Conservation (phyloP, 148 eudicot species). For the Nyssa sinensis region DNA sequence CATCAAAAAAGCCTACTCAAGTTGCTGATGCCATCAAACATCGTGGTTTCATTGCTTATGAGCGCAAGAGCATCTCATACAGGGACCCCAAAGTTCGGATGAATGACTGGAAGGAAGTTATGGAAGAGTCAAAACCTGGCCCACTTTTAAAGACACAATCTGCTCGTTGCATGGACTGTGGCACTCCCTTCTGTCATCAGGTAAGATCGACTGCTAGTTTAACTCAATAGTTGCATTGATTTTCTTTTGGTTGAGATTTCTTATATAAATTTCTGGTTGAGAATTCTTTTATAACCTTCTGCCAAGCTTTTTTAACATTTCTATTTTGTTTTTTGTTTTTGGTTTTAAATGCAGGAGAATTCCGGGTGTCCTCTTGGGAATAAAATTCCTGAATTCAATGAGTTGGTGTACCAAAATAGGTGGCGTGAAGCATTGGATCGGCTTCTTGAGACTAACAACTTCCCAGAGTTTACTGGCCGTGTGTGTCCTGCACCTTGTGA, state of each 20-base stretch:
- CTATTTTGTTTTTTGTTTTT: too few relatives aligned
- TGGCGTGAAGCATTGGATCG: slow-evolving; percentile 99
- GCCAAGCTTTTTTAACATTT: background rate
- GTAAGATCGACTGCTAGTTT: slow-evolving; percentile 29
- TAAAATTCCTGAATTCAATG: slow-evolving; percentile 96
- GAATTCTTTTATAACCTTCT: background rate
- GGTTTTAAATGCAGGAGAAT: slow-evolving; percentile 73
- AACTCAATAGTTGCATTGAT: background rate
- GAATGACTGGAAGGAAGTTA: slow-evolving; percentile 88
- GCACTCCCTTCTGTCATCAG: slow-evolving; percentile 99
- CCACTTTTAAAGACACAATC: slow-evolving; percentile 87
- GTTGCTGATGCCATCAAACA: slow-evolving; percentile 81
- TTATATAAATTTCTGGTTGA: too few relatives aligned
- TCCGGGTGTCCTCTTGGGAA: slow-evolving; percentile 99
- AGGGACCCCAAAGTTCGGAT: slow-evolving; percentile 84
- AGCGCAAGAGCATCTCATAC: slow-evolving; percentile 81
- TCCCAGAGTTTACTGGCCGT: slow-evolving; percentile 97
- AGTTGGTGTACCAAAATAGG: slow-evolving; percentile 92
- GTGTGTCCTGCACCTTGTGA: slow-evolving; percentile 99
- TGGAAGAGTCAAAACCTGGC: slow-evolving; percentile 77
- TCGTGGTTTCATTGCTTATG: slow-evolving; percentile 91
- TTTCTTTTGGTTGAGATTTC: background rate
- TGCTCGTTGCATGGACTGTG: slow-evolving; percentile 99
- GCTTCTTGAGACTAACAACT: slow-evolving; percentile 92
- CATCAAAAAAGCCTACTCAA: slow-evolving; percentile 52